Evolutionary conservation across 2,329 filamentous ascomycete species (phyloP).

Genomic region (Cordyceps javanica): DNA sequence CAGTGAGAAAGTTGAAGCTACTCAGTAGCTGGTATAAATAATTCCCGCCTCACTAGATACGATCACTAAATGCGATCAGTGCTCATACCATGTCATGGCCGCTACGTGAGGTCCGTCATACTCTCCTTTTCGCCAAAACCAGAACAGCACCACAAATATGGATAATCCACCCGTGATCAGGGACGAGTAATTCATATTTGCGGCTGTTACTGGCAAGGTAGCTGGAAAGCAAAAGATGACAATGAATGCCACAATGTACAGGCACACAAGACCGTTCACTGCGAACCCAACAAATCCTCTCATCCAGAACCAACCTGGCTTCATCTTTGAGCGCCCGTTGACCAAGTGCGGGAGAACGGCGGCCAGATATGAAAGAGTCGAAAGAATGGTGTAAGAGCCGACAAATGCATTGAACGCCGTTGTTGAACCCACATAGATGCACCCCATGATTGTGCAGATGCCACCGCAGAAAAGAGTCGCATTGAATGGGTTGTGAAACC

Average conservation of each 20-base stretch:
- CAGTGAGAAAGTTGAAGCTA: too few species aligned
- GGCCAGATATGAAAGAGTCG: conserved; percentile 48
- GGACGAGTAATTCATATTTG: conserved; percentile 47
- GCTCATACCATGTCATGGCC: neutral
- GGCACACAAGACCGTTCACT: conserved; percentile 45
- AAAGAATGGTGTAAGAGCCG: conserved; percentile 33
- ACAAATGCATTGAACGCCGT: conserved; percentile 56
- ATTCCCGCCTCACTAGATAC: too few species aligned
- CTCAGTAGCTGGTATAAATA: too few species aligned
- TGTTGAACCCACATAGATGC: conserved; percentile 50
- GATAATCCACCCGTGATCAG: conserved; percentile 33
- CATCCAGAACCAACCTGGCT: conserved; percentile 43
- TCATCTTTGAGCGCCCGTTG: conserved; percentile 18
- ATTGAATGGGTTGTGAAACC: conserved; percentile 46
- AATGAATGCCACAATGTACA: conserved; percentile 54
- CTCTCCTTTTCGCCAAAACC: conserved; percentile 21
- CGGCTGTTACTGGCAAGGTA: conserved; percentile 35
- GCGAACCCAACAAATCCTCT: conserved; percentile 38
- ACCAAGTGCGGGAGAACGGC: conserved; percentile 51
- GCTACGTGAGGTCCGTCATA: neutral
- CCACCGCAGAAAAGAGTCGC: conserved; percentile 44
- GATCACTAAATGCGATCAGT: neutral
- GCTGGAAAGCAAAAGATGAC: conserved; percentile 59
- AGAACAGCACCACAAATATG: conserved; percentile 29
- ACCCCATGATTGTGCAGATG: conserved; percentile 42